Evolutionary conservation across 371 early-diverging fungal species (phyloP), one percentile per base, ranked within the genome.

Genomic region (Lichtheimia corymbifera): DNA sequence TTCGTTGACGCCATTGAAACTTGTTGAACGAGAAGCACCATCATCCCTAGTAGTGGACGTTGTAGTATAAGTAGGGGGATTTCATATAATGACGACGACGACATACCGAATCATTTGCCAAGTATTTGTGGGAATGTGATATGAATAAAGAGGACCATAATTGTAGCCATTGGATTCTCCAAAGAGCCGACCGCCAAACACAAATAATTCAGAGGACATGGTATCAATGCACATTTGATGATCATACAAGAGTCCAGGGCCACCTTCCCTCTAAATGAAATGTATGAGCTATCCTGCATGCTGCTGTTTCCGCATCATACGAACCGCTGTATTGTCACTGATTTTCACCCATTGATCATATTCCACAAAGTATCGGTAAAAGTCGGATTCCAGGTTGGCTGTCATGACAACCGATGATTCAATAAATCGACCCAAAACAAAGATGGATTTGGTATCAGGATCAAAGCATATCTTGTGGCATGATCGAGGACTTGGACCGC

Each of bases 381-480:
- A 93, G 59, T 98, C 96, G 24, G 89, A 79, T 14, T 92, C 85
- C 15, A 90, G 73, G 41, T 24, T 82, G 77, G 4, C 82, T 76
- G 84, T 83, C 20, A 82, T 73, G 18, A 90, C 77, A 40, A 74
- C 72, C 14, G 87, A 86, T 9, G 86, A 83, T 53, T 95, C 94
- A 12, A 97, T 86, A 67, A 94, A 97, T 57, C 86, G 83, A 12
- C 99, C 99, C 53, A 95, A 68, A 2, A 93, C 76, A 72, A 91
- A 97, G 5, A 97, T 82, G 6, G 82, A 83, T 50, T 83, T 81
- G 25, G 81, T 82, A 12, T 72, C 72, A 4, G 92, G 84, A 67
- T 97, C 96, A 71, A 90, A 90, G 68, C 93, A 91, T 41, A 96
- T 91, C 65, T 93, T 92, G 73, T 98, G 97, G 73, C 96, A 96